A percentile compares a stretch with the other conserved stretches of the same genome.
Conservation (phyloP, 768 basidiomycete genomes). For the Lactifluus echinatus region DNA sequence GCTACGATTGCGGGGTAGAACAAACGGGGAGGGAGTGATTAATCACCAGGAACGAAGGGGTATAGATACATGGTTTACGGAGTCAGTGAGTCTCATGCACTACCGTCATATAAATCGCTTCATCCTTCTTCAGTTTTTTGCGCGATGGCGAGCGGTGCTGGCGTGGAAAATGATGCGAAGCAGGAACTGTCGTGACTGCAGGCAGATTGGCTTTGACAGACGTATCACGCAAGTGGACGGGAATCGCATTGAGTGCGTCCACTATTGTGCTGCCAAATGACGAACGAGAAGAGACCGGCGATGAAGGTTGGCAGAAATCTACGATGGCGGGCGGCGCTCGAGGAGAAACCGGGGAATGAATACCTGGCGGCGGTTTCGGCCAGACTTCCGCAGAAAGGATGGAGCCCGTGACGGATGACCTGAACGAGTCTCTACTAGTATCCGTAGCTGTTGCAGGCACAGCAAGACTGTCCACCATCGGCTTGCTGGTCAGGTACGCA, state of each 20-base stretch:
- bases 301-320: slow-evolving; percentile 3
- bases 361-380: slow-evolving; percentile 2
- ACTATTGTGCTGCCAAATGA: slow-evolving; percentile 12
- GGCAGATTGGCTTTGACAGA: slow-evolving; percentile 3
- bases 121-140: slow-evolving; percentile 5
- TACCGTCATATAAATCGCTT: slow-evolving; percentile 17
- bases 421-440: not conserved
- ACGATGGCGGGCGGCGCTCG: not conserved
- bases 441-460: not conserved
- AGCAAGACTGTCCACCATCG: not conserved
- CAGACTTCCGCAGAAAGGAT: slow-evolving; percentile 9
- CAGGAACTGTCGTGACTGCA: not conserved
- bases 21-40: not conserved
- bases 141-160: not conserved
- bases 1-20: slow-evolving; percentile 3
- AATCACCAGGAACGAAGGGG: not conserved
- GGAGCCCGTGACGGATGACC: slow-evolving; percentile 3
- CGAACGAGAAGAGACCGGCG: slow-evolving; percentile 4
- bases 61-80: not conserved
- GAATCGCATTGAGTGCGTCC: slow-evolving; percentile 15
- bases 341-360: not conserved
- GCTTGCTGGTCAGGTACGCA: not conserved
- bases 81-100: slow-evolving; percentile 14
- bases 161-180: not conserved
- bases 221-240: slow-evolving; percentile 6